A percentile compares a stretch with the other conserved stretches of the same genome.
Conservation (phyloP, 164 flowering plant species). For the Vitis vinifera region ASM3070453v1 NC_081819.1:18463501-18464000, state of each 20-base stretch:
- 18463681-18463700: not conserved
- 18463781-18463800: not conserved
- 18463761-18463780: slow-evolving; percentile 8
- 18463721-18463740: not conserved
- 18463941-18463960: no score
- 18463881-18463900: no score
- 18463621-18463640: slow-evolving; percentile 30
- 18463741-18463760: slow-evolving; percentile 1
- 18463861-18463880: no score
- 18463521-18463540: not conserved
- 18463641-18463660: slow-evolving; percentile 13
- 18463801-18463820: not conserved
- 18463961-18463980: no score
- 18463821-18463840: not conserved
- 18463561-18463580: slow-evolving; percentile 1
- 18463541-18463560: not conserved
- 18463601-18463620: slow-evolving; percentile 18
- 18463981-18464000: no score
- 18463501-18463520: not conserved
- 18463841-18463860: no score
- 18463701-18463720: slow-evolving; percentile 3
- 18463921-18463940: no score
- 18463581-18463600: slow-evolving; percentile 8
- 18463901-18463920: no score
- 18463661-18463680: slow-evolving; percentile 19